These are phyloP conservation scores for Hygrophoropsis aurantiaca DNA, from an alignment of 768 basidiomycete genomes.

Conservation along the genomic window DNA sequence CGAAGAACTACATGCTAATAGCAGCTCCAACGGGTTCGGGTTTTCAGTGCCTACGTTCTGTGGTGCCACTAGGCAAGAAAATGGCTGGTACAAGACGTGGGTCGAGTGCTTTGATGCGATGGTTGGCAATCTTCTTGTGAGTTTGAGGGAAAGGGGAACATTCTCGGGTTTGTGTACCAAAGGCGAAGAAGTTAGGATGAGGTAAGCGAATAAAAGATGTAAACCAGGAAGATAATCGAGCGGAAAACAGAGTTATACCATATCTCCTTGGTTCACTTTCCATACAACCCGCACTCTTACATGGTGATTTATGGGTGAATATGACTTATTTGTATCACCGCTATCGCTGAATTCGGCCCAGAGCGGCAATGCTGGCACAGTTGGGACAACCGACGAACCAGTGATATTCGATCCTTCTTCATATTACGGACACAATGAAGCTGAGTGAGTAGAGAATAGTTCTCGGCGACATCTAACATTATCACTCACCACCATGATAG, in stretches of 20 bases:
- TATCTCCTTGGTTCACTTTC: slow-evolving; percentile 57
- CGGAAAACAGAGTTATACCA: slow-evolving; percentile 61
- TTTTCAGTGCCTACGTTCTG: slow-evolving; percentile 78
- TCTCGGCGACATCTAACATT: neutral
- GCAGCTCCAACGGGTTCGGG: slow-evolving; percentile 60
- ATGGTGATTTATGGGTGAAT: slow-evolving; percentile 81
- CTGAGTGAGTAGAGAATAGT: slow-evolving; percentile 55
- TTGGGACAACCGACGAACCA: slow-evolving; percentile 51
- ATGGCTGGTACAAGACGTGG: slow-evolving; percentile 77
- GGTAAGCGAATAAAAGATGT: slow-evolving; percentile 33
- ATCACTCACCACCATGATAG: slow-evolving; percentile 33
- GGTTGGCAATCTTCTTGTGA: slow-evolving; percentile 56
- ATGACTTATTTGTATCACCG: neutral
- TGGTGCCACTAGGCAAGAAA: slow-evolving; percentile 65
- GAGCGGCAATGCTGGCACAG: slow-evolving; percentile 75
- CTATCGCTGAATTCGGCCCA: slow-evolving; percentile 20
- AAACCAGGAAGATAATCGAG: neutral
- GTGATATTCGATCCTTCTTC: slow-evolving; percentile 79
- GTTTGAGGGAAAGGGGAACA: slow-evolving; percentile 40
- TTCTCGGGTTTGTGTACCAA: slow-evolving; percentile 49
- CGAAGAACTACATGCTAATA: slow-evolving; percentile 59
- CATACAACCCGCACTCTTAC: slow-evolving; percentile 67
- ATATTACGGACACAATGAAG: slow-evolving; percentile 79
- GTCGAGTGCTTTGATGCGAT: slow-evolving; percentile 63
- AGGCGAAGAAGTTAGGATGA: slow-evolving; percentile 47